Evolutionary conservation across 2,329 filamentous ascomycete genomes (phyloP), one percentile per base, ranked within the genome.

Genomic region (Colletotrichum sp.): DNA sequence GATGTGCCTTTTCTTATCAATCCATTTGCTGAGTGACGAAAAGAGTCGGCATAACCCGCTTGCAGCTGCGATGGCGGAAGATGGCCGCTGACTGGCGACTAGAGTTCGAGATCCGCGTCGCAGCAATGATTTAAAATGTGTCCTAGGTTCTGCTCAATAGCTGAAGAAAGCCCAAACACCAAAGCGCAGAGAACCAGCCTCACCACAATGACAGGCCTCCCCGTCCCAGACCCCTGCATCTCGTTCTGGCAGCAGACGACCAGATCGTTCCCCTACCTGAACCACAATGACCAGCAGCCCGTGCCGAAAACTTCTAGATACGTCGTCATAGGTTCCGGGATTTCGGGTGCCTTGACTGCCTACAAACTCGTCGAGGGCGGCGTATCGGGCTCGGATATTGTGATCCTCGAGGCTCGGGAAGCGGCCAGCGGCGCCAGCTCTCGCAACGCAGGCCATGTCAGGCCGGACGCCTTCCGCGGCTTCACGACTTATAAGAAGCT

Each of bases 391-490:
- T 73, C 78, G 16, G 84, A 84, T 24, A 80, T 88, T 68, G 48
- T 85, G 36, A 84, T 87, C 16, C 79, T 88, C 18, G 86, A 88
- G 77, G 86, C 86, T 2, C 79, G 86, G 75, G 85, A 87, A 78
- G 85, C 86, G 15, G 84, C 84, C 1, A 85, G 83, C 15, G 86
- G 86, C n/a, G 85, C 86, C 2, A 86, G 83, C 66, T 85, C 84
- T 13, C 81, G 86, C 36, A 88, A 88, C 76, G 86, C 86, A n/a
- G 86, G 86, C 8, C 86, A 88, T 68, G 82, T 87, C 18, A 80
- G 85, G 30, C 85, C 85, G 73, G 82, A 89, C 77, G 87, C 87
- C 0, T 89, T 89, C 77, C 83, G 87, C 12, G 88, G 87, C 1
- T 89, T 88, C 77, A 43, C 62, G 18, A 52, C 58, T 12, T 72